phyloP scores from a whole-genome alignment of 495 filamentous ascomycete species.

The Aspergillus campestris region DNA sequence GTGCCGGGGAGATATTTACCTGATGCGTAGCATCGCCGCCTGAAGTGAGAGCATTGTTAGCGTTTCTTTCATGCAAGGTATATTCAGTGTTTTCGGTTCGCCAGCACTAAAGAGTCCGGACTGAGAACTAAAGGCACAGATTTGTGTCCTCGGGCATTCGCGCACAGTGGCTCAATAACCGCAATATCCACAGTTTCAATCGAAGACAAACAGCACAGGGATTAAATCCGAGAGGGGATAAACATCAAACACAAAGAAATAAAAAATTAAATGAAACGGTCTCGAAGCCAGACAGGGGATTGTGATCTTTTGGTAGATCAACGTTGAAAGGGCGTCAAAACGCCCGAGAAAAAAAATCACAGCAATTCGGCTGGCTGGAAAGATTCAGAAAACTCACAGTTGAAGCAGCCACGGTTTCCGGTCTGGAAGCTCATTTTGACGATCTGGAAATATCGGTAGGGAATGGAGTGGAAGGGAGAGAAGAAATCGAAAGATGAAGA shows the following conservation, averaged over 20 bases:
- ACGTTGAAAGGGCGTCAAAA: neutral
- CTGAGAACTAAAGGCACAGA: neutral
- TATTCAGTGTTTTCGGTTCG: slow-evolving; percentile 14
- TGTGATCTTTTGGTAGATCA: no score
- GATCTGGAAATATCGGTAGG: slow-evolving; percentile 2
- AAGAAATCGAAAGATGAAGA: neutral
- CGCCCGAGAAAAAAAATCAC: slow-evolving; percentile 6
- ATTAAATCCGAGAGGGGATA: neutral
- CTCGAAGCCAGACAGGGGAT: no score
- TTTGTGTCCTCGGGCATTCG: no score
- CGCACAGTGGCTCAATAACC: no score
- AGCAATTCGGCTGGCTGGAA: slow-evolving; percentile 7
- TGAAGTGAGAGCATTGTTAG: slow-evolving; percentile 19
- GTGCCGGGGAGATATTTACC: slow-evolving; percentile 28
- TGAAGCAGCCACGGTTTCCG: slow-evolving; percentile 65
- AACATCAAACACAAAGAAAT: neutral
- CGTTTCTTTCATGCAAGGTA: slow-evolving; percentile 1
- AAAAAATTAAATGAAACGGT: no score
- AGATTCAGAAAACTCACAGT: slow-evolving; percentile 52
- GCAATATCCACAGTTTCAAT: neutral
- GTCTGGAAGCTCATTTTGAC: slow-evolving; percentile 43
- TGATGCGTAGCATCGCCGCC: slow-evolving; percentile 72
- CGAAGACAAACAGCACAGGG: neutral
- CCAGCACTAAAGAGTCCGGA: neutral
- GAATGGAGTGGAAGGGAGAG: slow-evolving; percentile 5